These are phyloP conservation scores for Cryptococcus sp. DNA, from an alignment of 1,284 basidiomycete genomes.

Conservation along the genomic window DNA sequence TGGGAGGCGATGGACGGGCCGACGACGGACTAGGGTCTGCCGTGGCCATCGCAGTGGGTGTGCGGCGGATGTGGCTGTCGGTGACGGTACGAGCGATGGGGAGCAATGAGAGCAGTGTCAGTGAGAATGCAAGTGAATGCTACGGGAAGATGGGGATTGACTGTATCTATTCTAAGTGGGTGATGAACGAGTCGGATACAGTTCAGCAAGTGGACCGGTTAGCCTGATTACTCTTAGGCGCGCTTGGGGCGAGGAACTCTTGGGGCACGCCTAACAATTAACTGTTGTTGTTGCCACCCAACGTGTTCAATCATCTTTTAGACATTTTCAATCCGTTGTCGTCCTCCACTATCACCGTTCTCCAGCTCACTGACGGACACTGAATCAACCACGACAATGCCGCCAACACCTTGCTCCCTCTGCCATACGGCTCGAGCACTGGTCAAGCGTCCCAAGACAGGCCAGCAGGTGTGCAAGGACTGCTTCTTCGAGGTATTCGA, in stretches of 20 bases:
- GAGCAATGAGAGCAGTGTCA: too few species aligned
- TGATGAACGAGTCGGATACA: background rate
- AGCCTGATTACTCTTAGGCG: too few species aligned
- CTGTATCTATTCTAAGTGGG: background rate
- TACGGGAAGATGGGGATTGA: background rate
- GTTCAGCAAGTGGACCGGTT: background rate
- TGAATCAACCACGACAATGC: constrained; percentile 33
- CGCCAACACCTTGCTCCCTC: constrained; percentile 56
- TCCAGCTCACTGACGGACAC: background rate
- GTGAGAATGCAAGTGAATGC: background rate
- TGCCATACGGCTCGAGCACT: constrained; percentile 80
- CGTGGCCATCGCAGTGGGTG: background rate
- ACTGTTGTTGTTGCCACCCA: constrained; percentile 6
- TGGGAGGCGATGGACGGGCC: background rate
- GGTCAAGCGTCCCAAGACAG: constrained; percentile 93
- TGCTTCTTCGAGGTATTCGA: constrained; percentile 98
- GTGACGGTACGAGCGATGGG: too few species aligned
- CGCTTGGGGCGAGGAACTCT: too few species aligned
- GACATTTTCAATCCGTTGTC: background rate
- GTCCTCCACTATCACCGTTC: background rate
- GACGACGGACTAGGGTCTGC: constrained; percentile 2
- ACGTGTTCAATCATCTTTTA: background rate
- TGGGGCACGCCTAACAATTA: too few species aligned
- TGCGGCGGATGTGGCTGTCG: background rate
- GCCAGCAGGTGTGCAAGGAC: constrained; percentile 91